A percentile compares a stretch with the other conserved stretches of the same genome.
phyloP scores from a whole-genome alignment of 208 protist genomes.

The Trypanosoma cruzi region DNA sequence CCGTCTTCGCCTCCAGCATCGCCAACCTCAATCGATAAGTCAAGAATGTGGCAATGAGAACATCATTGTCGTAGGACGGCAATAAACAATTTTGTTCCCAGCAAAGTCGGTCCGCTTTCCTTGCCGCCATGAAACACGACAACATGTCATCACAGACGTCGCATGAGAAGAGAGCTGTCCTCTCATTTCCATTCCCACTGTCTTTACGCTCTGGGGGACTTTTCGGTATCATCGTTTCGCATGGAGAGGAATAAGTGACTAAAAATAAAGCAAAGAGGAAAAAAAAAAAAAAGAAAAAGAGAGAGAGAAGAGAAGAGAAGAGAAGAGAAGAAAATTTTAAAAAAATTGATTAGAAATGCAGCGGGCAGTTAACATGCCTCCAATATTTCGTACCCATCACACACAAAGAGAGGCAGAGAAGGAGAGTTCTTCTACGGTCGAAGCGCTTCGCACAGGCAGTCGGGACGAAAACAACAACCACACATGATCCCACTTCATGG shows the following conservation, averaged over 20 bases:
- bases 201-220: neutral
- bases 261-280: conserved; percentile 14
- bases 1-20: conserved; percentile 10
- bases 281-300: conserved; percentile 8
- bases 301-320: neutral
- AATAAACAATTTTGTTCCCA: conserved; percentile 13
- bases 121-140: conserved; percentile 1
- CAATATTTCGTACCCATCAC: too few relatives aligned
- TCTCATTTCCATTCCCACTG: neutral
- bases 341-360: too few relatives aligned
- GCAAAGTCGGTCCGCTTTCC: neutral
- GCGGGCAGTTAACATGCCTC: too few relatives aligned
- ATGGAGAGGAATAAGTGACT: neutral
- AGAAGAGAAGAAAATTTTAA: neutral
- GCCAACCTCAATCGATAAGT: conserved; percentile 3
- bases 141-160: conserved; percentile 1
- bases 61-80: conserved; percentile 1
- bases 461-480: too few relatives aligned
- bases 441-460: too few relatives aligned
- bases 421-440: too few relatives aligned
- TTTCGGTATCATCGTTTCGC: neutral
- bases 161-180: neutral
- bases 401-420: too few relatives aligned
- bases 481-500: too few relatives aligned
- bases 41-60: conserved; percentile 2